Evolutionary conservation across 176 grass and related monocot genomes (phyloP).

Genomic region (Poa annua): DNA sequence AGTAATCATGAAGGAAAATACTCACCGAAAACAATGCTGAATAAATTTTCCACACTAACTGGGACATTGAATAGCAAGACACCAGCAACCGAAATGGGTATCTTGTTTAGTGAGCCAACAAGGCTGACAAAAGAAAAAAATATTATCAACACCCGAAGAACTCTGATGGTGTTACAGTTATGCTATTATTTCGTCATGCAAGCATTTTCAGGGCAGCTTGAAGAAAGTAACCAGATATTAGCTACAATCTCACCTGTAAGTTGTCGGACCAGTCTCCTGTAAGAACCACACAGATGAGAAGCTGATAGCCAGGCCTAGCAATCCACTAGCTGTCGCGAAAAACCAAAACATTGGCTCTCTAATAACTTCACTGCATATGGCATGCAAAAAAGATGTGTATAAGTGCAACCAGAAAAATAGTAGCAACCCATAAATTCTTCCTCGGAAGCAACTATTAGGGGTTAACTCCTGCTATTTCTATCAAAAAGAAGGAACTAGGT

Average conservation of each 20-base stretch:
- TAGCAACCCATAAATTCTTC: background rate
- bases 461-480: background rate
- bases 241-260: constrained; percentile 68
- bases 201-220: background rate
- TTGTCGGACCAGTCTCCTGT: constrained; percentile 82
- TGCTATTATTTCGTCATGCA: background rate
- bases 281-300: constrained; percentile 96
- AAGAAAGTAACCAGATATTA: background rate
- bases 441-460: background rate
- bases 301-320: constrained; percentile 84
- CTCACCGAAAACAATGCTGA: constrained; percentile 84
- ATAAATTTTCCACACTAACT: constrained; percentile 75
- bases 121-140: constrained; percentile 49
- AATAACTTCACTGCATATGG: constrained; percentile 65
- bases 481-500: background rate
- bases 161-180: background rate
- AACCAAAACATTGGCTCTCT: constrained; percentile 87
- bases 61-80: constrained; percentile 80
- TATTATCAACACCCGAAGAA: background rate
- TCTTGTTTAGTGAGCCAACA: constrained; percentile 87
- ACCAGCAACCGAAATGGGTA: constrained; percentile 89
- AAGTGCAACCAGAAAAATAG: constrained; percentile 31
- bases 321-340: constrained; percentile 75
- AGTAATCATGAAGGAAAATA: constrained; percentile 26
- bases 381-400: constrained; percentile 9